Base-by-base conservation (phyloP, 73 alveolate species). In the Symbiodinium pilosum region DNA sequence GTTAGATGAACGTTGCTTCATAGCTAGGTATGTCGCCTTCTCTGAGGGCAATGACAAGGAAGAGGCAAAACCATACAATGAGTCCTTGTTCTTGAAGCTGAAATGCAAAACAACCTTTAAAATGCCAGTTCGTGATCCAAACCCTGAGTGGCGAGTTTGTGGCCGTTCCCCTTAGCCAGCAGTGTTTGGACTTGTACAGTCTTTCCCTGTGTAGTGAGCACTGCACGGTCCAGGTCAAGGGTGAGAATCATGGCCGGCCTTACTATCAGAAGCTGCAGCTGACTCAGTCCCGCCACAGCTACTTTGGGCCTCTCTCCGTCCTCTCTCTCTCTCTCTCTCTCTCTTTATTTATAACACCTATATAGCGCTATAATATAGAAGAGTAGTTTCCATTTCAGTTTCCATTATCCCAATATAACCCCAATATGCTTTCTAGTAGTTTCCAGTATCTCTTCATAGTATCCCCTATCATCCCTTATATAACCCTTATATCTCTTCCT, bases 111-210 rank as follows among this genome's bases (percentile, higher is more conserved):
- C 69, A 54, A 12, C 18, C 30, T n/a, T n/a, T n/a, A n/a, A n/a
- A n/a, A n/a, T n/a, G 97, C 43, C 97, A 91, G 97, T 91, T 91
- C 56, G 97, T 91, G 75, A 91, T 91, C n/a, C 97, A 91, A 71
- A 91, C 97, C 54, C 41, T 91, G 38, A 91, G 97, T 38, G 97
- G 97, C 41, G 97, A 91, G 88, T 91, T 91, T 30, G 39, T 40
- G 86, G 97, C 97, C n/a, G 40, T 51, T 71, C 71, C 71, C 71
- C n/a, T 54, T 5, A 12, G 71, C n/a, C n/a, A 54, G 71, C 26
- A 30, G 26, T 21, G 71, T 54, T n/a, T n/a, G 16, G 32, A 54
- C 71, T 3, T 54, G 16, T 30, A 12, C 71, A 21, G n/a, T n/a
- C n/a, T n/a, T 54, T 30, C 71, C 26, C 18, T 54, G 64, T 54